A percentile compares a stretch with the other conserved stretches of the same genome.
Evolutionary conservation across 2,329 filamentous ascomycete species (phyloP).

Genomic region (Ophiostoma pallidulum): DNA sequence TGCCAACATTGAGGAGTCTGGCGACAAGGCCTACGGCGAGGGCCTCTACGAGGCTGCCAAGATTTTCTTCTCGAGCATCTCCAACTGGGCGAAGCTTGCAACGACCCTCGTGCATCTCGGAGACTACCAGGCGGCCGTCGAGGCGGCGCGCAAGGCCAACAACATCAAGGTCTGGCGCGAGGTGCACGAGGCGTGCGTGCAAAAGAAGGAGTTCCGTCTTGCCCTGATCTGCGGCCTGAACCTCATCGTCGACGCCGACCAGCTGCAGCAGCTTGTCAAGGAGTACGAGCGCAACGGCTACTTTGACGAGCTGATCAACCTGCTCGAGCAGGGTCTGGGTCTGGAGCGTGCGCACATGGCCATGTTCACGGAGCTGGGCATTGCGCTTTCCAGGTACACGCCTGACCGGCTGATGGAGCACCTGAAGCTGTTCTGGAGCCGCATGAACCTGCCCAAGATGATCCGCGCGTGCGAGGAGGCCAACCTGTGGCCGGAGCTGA

Average conservation of each 20-base stretch:
- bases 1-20: slow-evolving; percentile 89
- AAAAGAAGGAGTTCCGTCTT: slow-evolving; percentile 97
- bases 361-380: slow-evolving; percentile 89
- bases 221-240: slow-evolving; percentile 98
- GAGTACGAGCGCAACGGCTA: slow-evolving; percentile 96
- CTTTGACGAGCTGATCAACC: slow-evolving; percentile 92
- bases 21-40: slow-evolving; percentile 95
- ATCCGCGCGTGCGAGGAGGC: slow-evolving; percentile 89
- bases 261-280: slow-evolving; percentile 83
- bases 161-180: slow-evolving; percentile 99
- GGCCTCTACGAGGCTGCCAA: slow-evolving; percentile 93
- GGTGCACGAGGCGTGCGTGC: slow-evolving; percentile 90
- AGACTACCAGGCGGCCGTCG: slow-evolving; percentile 95
- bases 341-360: slow-evolving; percentile 91
- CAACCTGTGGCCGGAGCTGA: slow-evolving; percentile 92
- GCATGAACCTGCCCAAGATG: slow-evolving; percentile 97
- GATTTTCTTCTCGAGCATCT: slow-evolving; percentile 97
- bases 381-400: slow-evolving; percentile 88
- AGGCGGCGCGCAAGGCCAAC: slow-evolving; percentile 96
- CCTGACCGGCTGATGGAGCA: slow-evolving; percentile 97
- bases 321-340: slow-evolving; percentile 90
- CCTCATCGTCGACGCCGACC: slow-evolving; percentile 93
- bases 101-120: slow-evolving; percentile 95
- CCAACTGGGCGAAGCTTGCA: slow-evolving; percentile 98
- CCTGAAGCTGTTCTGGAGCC: slow-evolving; percentile 94